Evolutionary conservation across 257 asterid genomes (phyloP).

Genomic region (Henckelia pumila): DNA sequence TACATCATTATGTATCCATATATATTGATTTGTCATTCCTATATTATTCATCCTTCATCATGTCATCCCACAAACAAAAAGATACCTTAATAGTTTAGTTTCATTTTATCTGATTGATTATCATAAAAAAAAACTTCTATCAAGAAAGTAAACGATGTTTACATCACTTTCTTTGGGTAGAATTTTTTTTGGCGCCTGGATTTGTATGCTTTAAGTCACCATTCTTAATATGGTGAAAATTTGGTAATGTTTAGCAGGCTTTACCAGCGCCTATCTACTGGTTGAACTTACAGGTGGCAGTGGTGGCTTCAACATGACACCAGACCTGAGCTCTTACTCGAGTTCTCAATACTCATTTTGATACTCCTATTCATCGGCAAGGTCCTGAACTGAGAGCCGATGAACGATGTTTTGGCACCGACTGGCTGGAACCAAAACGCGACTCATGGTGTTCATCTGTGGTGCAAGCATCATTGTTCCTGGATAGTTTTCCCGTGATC

Average conservation of each 20-base stretch:
- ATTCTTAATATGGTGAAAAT: constrained; percentile 71
- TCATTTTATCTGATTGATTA: background rate
- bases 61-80: too few relatives aligned
- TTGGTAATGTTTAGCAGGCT: constrained; percentile 81
- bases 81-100: background rate
- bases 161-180: background rate
- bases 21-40: too few relatives aligned
- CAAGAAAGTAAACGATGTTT: background rate
- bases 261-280: constrained; percentile 97
- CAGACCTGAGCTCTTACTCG: constrained; percentile 45
- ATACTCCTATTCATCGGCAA: constrained; percentile 51
- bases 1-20: too few relatives aligned
- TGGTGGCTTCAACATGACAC: constrained; percentile 35
- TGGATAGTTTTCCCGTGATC: background rate
- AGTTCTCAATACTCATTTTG: constrained; percentile 51
- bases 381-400: constrained; percentile 32
- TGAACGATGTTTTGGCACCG: background rate
- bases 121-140: background rate
- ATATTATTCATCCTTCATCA: too few relatives aligned
- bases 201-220: constrained; percentile 32
- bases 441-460: background rate
- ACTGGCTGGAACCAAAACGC: background rate
- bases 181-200: constrained; percentile 17
- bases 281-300: constrained; percentile 99
- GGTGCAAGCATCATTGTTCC: background rate